phyloP scores from a whole-genome alignment of 345 rosid genomes.

The Eucalyptus tenuipes region DNA sequence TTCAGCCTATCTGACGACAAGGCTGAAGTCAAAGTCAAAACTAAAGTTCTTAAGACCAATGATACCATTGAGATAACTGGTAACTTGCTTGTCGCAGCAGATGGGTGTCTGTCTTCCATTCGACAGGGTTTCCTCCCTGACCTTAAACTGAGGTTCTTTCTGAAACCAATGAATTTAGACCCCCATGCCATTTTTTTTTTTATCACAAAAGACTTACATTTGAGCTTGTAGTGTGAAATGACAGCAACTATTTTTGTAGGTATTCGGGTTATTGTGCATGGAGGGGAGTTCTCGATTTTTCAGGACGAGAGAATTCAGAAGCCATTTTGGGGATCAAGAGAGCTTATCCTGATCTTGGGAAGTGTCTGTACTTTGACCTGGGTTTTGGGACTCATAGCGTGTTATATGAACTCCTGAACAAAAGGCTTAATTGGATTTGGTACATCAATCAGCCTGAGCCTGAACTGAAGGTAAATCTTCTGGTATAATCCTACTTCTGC shows the following conservation, averaged over 20 bases:
- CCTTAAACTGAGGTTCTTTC: slow-evolving; percentile 51
- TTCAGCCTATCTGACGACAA: slow-evolving; percentile 32
- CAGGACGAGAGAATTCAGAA: slow-evolving; percentile 38
- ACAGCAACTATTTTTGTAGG: slow-evolving; percentile 12
- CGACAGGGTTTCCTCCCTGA: slow-evolving; percentile 49
- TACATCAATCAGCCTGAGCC: slow-evolving; percentile 68
- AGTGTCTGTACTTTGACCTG: slow-evolving; percentile 56
- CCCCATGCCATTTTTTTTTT: background rate
- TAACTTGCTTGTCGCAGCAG: slow-evolving; percentile 71
- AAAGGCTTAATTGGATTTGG: slow-evolving; percentile 73
- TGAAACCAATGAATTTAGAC: background rate
- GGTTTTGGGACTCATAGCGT: slow-evolving; percentile 31
- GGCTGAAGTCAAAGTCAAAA: slow-evolving; percentile 26
- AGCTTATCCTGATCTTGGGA: slow-evolving; percentile 57
- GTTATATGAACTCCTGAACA: slow-evolving; percentile 46
- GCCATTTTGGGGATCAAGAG: slow-evolving; percentile 23
- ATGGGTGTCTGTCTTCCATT: slow-evolving; percentile 64
- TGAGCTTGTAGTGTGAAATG: background rate
- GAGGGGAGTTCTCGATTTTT: slow-evolving; percentile 72
- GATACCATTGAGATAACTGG: slow-evolving; percentile 37
- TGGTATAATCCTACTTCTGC: background rate
- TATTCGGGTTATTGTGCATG: slow-evolving; percentile 81
- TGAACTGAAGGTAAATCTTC: slow-evolving; percentile 32
- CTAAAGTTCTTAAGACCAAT: slow-evolving; percentile 29
- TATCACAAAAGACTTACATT: background rate